phyloP scores from a whole-genome alignment of 306 rosid genomes.

The Ochetophila trinervis region DNA sequence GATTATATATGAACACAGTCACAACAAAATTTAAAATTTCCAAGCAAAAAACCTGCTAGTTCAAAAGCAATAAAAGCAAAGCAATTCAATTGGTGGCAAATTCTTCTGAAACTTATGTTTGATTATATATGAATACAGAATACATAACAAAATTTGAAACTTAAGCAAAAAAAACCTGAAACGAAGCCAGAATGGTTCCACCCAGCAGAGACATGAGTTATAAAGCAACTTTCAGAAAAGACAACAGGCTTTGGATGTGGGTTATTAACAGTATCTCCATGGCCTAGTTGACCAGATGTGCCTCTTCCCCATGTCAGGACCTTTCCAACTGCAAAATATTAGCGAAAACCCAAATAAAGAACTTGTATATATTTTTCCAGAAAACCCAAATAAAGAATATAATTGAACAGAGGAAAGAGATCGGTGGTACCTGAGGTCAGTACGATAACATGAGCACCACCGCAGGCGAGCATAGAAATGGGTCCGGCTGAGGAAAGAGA shows the following conservation, averaged over 20 bases:
- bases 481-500: slow-evolving; percentile 31
- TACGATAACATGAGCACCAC: slow-evolving; percentile 86
- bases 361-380: not conserved
- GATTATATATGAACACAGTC: not conserved
- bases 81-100: too few relatives aligned
- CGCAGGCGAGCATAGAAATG: slow-evolving; percentile 65
- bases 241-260: slow-evolving; percentile 55
- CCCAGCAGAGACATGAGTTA: slow-evolving; percentile 76
- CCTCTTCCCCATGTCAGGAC: slow-evolving; percentile 93
- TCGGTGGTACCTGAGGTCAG: slow-evolving; percentile 50
- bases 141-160: not conserved
- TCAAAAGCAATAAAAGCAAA: too few relatives aligned
- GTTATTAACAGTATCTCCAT: slow-evolving; percentile 43
- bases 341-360: not conserved
- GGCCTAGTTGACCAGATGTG: slow-evolving; percentile 77
- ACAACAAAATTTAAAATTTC: not conserved
- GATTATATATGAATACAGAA: too few relatives aligned
- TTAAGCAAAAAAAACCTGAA: slow-evolving; percentile 54
- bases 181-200: slow-evolving; percentile 95
- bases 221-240: slow-evolving; percentile 43
- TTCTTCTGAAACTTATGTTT: too few relatives aligned
- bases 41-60: too few relatives aligned
- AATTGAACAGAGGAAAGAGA: not conserved
- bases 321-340: slow-evolving; percentile 51
- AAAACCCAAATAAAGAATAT: not conserved